These are phyloP conservation scores for Rubia balearica DNA, from an alignment of 305 asterid genomes.

Conservation along the genomic window DNA sequence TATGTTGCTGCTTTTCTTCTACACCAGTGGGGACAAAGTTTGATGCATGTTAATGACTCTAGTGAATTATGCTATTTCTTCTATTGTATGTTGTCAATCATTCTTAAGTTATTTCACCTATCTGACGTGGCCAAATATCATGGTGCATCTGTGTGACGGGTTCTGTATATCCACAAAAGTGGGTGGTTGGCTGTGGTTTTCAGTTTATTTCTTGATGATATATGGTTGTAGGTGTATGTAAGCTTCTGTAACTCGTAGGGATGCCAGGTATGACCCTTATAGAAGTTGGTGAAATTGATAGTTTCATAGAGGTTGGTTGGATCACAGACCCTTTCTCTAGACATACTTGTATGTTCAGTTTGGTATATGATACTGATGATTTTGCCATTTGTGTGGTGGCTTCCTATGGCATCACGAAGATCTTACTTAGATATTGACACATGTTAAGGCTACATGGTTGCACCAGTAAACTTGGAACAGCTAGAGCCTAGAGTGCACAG, in stretches of 20 bases:
- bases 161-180: neutral
- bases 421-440: neutral
- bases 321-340: neutral
- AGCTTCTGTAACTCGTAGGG: neutral
- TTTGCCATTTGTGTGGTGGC: neutral
- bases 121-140: neutral
- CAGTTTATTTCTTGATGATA: neutral
- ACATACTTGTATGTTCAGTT: neutral
- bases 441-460: neutral
- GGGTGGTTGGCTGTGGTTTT: neutral
- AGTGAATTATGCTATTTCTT: neutral
- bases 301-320: neutral
- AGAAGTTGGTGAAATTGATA: neutral
- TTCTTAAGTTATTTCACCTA: neutral
- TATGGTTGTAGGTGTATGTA: neutral
- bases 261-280: neutral
- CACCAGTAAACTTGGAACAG: neutral
- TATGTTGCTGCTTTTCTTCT: slow-evolving; percentile 7
- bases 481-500: neutral
- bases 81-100: neutral
- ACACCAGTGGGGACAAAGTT: neutral
- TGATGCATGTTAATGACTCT: neutral
- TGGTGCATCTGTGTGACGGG: neutral
- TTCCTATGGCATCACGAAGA: neutral
- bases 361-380: neutral